These are phyloP conservation scores for Pseudozyma pruni DNA, from an alignment of 1,284 basidiomycete genomes.

Conservation along the genomic window DNA sequence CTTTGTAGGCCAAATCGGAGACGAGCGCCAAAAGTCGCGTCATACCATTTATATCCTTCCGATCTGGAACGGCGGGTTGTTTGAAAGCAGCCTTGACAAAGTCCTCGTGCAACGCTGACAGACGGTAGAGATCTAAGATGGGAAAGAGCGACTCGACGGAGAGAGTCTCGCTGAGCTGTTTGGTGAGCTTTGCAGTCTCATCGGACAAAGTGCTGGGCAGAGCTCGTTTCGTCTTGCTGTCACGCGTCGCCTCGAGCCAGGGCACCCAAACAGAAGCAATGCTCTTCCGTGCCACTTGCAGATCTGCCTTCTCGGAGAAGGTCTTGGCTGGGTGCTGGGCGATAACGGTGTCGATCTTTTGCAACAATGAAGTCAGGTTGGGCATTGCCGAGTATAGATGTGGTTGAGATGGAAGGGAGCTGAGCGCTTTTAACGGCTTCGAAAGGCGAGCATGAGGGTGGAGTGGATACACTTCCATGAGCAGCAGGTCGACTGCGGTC, in stretches of 20 bases:
- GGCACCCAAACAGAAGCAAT: constrained; percentile 70
- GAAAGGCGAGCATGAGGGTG: constrained; percentile 78
- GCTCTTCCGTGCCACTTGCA: constrained; percentile 66
- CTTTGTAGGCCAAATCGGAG: constrained; percentile 26
- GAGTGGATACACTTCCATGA: constrained; percentile 77
- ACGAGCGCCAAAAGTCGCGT: constrained; percentile 18
- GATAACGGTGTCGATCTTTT: constrained; percentile 77
- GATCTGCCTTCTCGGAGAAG: constrained; percentile 52
- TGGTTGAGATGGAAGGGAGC: constrained; percentile 72
- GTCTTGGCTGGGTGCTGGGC: constrained; percentile 69
- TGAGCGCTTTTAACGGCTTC: constrained; percentile 73
- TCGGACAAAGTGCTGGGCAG: constrained; percentile 3
- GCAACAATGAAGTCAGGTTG: constrained; percentile 74
- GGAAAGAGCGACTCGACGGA: constrained; percentile 78
- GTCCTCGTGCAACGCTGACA: constrained; percentile 77
- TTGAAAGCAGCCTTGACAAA: constrained; percentile 18
- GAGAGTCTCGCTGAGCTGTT: constrained; percentile 67
- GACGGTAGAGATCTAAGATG: constrained; percentile 82
- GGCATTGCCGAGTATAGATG: constrained; percentile 81
- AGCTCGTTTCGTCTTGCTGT: constrained; percentile 1
- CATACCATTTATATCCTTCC: constrained; percentile 18
- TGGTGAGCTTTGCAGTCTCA: constrained; percentile 4
- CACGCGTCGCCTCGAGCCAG: constrained; percentile 29
- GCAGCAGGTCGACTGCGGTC: constrained; percentile 77
- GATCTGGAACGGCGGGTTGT: constrained; percentile 11